A percentile compares a stretch with the other conserved stretches of the same genome.
phyloP scores from a whole-genome alignment of 1,284 basidiomycete species.

The Melampsora larici-populina region DNA sequence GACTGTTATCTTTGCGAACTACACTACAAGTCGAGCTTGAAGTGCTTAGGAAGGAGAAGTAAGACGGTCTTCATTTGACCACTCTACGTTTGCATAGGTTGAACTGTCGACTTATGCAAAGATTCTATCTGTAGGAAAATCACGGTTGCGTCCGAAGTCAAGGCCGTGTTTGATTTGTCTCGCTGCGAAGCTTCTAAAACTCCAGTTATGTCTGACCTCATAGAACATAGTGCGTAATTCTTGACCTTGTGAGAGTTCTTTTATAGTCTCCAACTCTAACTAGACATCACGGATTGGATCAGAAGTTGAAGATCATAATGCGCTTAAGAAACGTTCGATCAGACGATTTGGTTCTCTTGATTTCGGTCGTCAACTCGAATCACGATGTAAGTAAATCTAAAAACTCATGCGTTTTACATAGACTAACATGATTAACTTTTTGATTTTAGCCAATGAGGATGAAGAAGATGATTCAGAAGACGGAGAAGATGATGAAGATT shows the following conservation, averaged over 20 bases:
- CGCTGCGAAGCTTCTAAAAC: neutral
- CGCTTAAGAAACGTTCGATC: too few relatives aligned
- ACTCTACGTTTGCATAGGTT: neutral
- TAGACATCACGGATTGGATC: too few relatives aligned
- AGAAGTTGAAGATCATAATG: too few relatives aligned
- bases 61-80: neutral
- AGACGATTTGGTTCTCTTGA: too few relatives aligned
- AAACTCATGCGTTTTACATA: too few relatives aligned
- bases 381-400: too few relatives aligned
- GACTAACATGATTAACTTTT: too few relatives aligned
- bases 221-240: neutral
- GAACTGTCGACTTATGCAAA: neutral
- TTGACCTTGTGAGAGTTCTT: neutral
- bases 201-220: neutral
- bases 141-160: constrained; percentile 21
- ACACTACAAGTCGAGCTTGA: constrained; percentile 22
- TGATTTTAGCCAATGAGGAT: too few relatives aligned
- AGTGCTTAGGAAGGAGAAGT: constrained; percentile 39
- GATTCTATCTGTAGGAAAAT: neutral
- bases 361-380: too few relatives aligned
- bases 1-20: constrained; percentile 22
- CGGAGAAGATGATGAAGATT: too few relatives aligned
- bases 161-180: constrained; percentile 33
- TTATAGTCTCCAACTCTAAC: neutral
- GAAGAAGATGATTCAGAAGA: too few relatives aligned